Evolutionary conservation across 2,329 filamentous ascomycete genomes (phyloP).

Genomic region (Pseudophaeomoniella oleicola): DNA sequence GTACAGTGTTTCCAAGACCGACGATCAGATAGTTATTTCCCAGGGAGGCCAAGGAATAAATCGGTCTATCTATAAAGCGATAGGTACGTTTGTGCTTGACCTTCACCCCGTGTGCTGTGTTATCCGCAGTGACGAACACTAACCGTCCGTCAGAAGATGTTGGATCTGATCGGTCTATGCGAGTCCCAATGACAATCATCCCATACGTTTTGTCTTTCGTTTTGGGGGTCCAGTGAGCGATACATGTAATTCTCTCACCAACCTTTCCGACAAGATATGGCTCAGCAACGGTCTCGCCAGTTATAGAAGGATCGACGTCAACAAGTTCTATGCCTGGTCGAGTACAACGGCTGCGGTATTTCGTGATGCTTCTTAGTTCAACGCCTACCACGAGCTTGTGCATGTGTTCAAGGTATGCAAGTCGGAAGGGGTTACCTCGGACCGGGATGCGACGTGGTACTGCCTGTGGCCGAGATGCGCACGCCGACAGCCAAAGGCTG

Average conservation of each 20-base stretch:
- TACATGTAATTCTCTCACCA: slow-evolving; percentile 25
- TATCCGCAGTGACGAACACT: slow-evolving; percentile 20
- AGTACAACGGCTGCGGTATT: not conserved
- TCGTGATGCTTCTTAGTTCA: not conserved
- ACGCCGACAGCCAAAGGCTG: not conserved
- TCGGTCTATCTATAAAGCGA: slow-evolving; percentile 20
- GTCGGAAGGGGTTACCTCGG: not conserved
- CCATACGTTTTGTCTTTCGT: not conserved
- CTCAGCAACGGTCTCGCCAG: not conserved
- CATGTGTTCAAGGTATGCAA: not conserved
- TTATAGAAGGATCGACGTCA: not conserved
- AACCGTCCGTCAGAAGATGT: slow-evolving; percentile 17
- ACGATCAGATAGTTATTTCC: slow-evolving; percentile 27
- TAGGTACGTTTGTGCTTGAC: slow-evolving; percentile 20
- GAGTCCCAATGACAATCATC: not conserved
- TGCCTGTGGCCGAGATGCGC: not conserved
- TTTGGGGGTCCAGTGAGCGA: slow-evolving; percentile 23
- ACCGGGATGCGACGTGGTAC: not conserved
- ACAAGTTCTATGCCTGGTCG: not conserved
- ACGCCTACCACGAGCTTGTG: not conserved
- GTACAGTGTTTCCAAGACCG: slow-evolving; percentile 27
- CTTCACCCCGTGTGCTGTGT: slow-evolving; percentile 14
- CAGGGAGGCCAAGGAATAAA: slow-evolving; percentile 42
- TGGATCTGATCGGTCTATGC: not conserved
- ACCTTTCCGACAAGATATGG: slow-evolving; percentile 12